Conservation (phyloP, 2,329 filamentous ascomycete species). For the Nemania diffusa region DNA sequence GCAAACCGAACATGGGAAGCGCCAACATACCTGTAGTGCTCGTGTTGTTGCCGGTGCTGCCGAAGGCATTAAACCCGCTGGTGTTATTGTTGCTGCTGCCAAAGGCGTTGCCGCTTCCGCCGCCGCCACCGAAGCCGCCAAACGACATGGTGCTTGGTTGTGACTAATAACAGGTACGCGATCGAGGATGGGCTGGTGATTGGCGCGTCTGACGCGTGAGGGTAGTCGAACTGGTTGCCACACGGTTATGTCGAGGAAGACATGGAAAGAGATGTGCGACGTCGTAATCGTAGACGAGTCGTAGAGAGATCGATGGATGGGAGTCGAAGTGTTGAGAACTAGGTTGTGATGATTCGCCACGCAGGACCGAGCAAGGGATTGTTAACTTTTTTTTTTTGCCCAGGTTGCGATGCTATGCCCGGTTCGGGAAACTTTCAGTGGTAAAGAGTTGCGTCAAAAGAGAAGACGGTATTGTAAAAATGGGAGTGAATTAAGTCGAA, state of each 20-base stretch:
- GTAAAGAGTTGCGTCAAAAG: slow-evolving; percentile 15
- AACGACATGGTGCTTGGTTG: slow-evolving; percentile 62
- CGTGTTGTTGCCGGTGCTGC: slow-evolving; percentile 55
- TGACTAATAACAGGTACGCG: slow-evolving; percentile 31
- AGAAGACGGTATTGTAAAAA: slow-evolving; percentile 7
- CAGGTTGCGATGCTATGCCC: slow-evolving; percentile 14
- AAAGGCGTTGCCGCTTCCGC: slow-evolving; percentile 58
- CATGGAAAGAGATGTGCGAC: slow-evolving; percentile 42
- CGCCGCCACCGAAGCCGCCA: slow-evolving; percentile 62
- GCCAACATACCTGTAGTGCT: slow-evolving; percentile 63
- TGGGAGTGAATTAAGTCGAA: slow-evolving; percentile 9
- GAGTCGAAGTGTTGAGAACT: background rate
- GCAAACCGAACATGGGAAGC: slow-evolving; percentile 34
- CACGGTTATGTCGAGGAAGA: slow-evolving; percentile 40
- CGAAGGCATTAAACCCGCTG: slow-evolving; percentile 69
- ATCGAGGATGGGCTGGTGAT: slow-evolving; percentile 33
- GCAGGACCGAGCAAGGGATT: background rate
- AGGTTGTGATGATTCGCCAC: slow-evolving; percentile 19
- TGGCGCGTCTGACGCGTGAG: slow-evolving; percentile 50
- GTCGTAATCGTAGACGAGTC: slow-evolving; percentile 22
- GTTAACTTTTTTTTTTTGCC: slow-evolving; percentile 28
- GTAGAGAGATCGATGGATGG: slow-evolving; percentile 12
- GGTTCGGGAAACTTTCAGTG: background rate
- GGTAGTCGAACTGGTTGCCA: slow-evolving; percentile 32
- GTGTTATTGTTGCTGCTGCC: slow-evolving; percentile 67